A percentile compares a stretch with the other conserved stretches of the same genome.
phyloP scores from a whole-genome alignment of 768 basidiomycete species.

The Rhodosporidiobolus sp. region DNA sequence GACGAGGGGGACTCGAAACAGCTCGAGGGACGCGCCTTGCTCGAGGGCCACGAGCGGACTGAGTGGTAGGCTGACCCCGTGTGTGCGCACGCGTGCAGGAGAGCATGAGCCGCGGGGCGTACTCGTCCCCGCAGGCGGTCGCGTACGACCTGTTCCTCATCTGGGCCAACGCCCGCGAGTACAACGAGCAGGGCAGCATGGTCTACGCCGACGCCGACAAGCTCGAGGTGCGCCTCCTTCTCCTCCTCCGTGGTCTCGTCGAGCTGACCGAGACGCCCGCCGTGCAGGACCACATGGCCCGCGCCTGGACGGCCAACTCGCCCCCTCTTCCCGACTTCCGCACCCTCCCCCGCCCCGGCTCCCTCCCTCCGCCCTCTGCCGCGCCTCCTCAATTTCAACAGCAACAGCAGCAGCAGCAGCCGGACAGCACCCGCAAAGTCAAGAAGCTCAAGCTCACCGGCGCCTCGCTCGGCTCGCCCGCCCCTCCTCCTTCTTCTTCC shows the following conservation, averaged over 20 bases:
- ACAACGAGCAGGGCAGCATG: slow-evolving; percentile 36
- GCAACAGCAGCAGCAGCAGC: not conserved
- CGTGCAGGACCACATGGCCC: slow-evolving; percentile 32
- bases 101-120: slow-evolving; percentile 20
- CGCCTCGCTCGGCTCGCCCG: slow-evolving; percentile 18
- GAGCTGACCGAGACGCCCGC: no score
- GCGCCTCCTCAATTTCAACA: no score
- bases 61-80: not conserved
- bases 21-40: not conserved
- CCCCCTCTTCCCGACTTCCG: slow-evolving; percentile 35
- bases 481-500: no score
- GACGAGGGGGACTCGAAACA: not conserved
- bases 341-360: slow-evolving; percentile 28
- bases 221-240: slow-evolving; percentile 26
- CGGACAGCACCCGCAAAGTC: slow-evolving; percentile 15
- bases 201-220: slow-evolving; percentile 38
- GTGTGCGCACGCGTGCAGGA: slow-evolving; percentile 7
- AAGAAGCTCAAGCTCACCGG: slow-evolving; percentile 37
- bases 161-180: slow-evolving; percentile 37
- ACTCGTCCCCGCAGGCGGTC: slow-evolving; percentile 24
- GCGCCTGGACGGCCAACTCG: slow-evolving; percentile 23
- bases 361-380: not conserved
- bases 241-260: no score
- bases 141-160: slow-evolving; percentile 40
- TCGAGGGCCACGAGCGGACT: not conserved